Evolutionary conservation across 352 stramenopile genomes (phyloP), one percentile per base, ranked within the genome.

Genomic region (Phytophthora podocarpi): DNA sequence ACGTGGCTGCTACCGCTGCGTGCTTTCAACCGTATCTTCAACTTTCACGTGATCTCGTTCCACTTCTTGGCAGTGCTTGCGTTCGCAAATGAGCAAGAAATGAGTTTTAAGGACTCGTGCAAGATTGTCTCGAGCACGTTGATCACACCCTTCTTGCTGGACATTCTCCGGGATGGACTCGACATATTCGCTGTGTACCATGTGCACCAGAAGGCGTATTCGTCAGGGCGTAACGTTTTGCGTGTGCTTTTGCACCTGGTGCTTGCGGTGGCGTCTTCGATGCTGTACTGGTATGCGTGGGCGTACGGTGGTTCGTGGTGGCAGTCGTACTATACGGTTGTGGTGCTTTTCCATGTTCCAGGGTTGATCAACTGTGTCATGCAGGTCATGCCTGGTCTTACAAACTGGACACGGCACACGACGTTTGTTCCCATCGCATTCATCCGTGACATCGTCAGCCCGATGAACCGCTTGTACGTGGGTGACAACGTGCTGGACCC

Each of bases 31-130:
- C 91, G 97, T 18, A 93, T 99, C 37, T 92, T 99, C 43, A 97
- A 99, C 67, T 99, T 98, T 80, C 97, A 99, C 71, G 91, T 99
- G 46, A 78, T 98, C 21, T 92, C 94, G 7, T 99, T 99, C 77
- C 98, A 98, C 60, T 83, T 99, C 12, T 75, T 99, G 18, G 89
- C 82, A 7, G 82, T 95, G 5, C 61, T 99, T 18, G 94, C 96
- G 15, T 99, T 99, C 53, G 81, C 79, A 5, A 76, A 78, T 28
- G 90, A 98, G 48, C 82, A 99, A 46, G 87, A 98, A 23, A 93
- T 98, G 79, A 88, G 87, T 40, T 78, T 90, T 42, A 67, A 85
- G 0, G 96, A 95, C 40, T 89, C 89, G 18, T 59, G 73, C 21
- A 80, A 93, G 54, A 85, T 98, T 24, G 69, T 97, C 7, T 98